Evolutionary conservation across 2,329 filamentous ascomycete species (phyloP).

Genomic region (Beauveria bassiana): DNA sequence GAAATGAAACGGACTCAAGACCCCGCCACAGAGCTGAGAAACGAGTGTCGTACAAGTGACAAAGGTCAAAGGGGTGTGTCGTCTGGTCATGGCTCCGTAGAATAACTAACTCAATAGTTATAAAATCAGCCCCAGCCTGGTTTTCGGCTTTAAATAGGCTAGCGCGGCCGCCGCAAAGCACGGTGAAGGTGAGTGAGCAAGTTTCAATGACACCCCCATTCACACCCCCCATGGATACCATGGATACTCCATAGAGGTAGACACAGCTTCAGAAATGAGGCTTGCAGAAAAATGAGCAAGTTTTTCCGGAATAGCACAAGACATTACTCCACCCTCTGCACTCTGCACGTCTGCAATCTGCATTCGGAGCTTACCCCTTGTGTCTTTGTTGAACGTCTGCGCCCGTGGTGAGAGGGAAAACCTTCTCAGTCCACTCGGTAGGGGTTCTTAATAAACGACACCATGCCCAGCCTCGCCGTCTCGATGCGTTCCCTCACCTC

Average conservation of each 20-base stretch:
- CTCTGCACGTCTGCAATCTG: background rate
- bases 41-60: background rate
- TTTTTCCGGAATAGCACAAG: background rate
- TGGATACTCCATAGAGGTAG: too few species aligned
- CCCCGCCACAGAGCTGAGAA: background rate
- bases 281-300: conserved; percentile 10
- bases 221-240: too few species aligned
- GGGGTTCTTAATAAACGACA: background rate
- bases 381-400: background rate
- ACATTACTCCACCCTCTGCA: background rate
- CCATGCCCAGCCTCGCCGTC: background rate
- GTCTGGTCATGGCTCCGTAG: background rate
- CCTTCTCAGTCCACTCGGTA: background rate
- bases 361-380: too few species aligned
- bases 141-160: background rate
- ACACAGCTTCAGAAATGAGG: background rate
- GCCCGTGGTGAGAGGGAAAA: background rate
- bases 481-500: background rate
- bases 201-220: background rate
- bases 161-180: background rate
- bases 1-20: background rate
- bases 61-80: background rate
- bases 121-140: background rate
- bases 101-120: too few species aligned
- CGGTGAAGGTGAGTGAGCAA: background rate